Evolutionary conservation across 257 asterid genomes (phyloP), one percentile per base, ranked within the genome.

Genomic region (Solanum infundibuliforme): DNA sequence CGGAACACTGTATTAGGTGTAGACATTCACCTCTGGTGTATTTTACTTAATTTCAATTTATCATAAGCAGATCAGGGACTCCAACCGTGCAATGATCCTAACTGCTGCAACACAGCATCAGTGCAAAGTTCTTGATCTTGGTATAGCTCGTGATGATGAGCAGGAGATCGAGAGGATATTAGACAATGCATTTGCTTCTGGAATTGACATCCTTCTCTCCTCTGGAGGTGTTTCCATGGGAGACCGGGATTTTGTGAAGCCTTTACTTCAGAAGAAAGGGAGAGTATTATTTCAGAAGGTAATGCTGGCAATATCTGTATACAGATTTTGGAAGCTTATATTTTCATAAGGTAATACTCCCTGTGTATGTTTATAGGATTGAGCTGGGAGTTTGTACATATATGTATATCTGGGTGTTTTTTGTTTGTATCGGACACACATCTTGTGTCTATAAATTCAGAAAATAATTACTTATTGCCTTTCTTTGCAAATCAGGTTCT

Each of bases 191-290:
- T 91, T 95, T 88, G 90, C 98, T 39, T 89, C 94, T 91, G 98
- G 94, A 88, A 92, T 94, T 87, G 93, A 97, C 88, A 93, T 97
- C 89, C 90, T 97, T 77, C 87, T 97, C 89, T 94, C 98, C 83
- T 95, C 98, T 87, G 99, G 99, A 84, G 99, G 99, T 91, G 98
- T 97, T 89, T 97, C 99, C 86, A 95, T 97, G 99, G 99, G 99
- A 88, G 99, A 95, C 91, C 93, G 98, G 92, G 99, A 97, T 89
- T 97, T 85, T 88, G 98, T 97, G 77, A 97, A 95, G 90, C 98
- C 99, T 88, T 89, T 97, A 87, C 98, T 97, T 90, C 92, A 89
- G 91, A 95, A 93, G 94, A 93, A 89, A 85, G 99, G 99, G 87
- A 94, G 52, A 77, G 36, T 95, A 73, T 60, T 91, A 83, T 97